Base-by-base conservation (phyloP, 106 monocot genomes). In the Chionographis japonica region DNA sequence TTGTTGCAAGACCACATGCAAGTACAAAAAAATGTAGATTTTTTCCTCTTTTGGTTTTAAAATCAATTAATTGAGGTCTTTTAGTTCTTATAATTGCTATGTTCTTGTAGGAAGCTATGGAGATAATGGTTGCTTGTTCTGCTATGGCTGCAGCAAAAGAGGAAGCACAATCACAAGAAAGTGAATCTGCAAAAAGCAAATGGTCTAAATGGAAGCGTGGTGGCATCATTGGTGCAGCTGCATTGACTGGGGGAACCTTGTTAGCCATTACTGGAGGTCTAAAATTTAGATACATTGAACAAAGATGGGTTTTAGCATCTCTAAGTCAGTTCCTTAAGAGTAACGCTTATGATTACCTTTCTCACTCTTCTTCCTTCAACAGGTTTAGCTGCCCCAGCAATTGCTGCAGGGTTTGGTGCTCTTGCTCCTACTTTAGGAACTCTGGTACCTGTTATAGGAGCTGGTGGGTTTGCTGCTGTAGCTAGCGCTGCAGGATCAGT, bases 341-440 rank as follows among this genome's bases (percentile, higher is more conserved):
- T 46, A 46, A 46, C 17, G 43, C 49, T 41, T 50, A 16, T 52
- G 16, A 50, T 66, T 52, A 43, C 40, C 43, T 58, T 16, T 20
- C 12, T 55, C 19, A 38, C 63, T 70, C 39, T 50, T 43, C 65
- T 58, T 40, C n/a, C 12, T 64, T 68, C 42, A 50, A 73, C 86
- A 97, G 95, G 95, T 40, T 80, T 97, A 62, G 95, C 95, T 78
- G 95, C 95, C 66, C 95, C 95, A 72, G 95, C 95, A 71, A 97
- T 97, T 74, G 95, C 95, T 84, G 92, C 95, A 41, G 95, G 95
- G 18, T 92, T 97, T 73, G 69, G 92, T 72, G 95, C 95, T 63
- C 68, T 97, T 14, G 92, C 89, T 72, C 95, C 95, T 40, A 97
- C 95, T 39, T 75, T 97, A 73, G 92, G 92, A 40, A 81, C 92